These are phyloP conservation scores for Protea cynaroides DNA, from an alignment of 164 flowering plant genomes.

Conservation along the genomic window DNA sequence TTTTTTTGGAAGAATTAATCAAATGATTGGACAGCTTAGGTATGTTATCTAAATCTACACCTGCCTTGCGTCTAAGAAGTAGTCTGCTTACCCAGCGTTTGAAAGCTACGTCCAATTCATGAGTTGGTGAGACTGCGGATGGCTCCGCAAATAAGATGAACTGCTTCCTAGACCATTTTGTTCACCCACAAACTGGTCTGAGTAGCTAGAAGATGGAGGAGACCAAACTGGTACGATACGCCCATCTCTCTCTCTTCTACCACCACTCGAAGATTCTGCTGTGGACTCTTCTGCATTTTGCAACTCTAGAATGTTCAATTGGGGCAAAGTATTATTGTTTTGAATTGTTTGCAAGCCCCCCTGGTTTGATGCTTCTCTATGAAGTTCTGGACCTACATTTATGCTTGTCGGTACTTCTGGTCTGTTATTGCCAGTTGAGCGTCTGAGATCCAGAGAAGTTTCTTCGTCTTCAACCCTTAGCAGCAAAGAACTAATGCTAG, in stretches of 20 bases:
- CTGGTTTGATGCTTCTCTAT: slow-evolving; percentile 27
- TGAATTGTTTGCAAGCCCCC: slow-evolving; percentile 22
- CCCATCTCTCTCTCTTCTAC: slow-evolving; percentile 77
- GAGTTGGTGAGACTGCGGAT: slow-evolving; percentile 71
- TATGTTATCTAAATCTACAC: neutral
- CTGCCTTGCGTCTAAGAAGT: neutral
- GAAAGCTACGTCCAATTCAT: slow-evolving; percentile 74
- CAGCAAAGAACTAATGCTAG: slow-evolving; percentile 72
- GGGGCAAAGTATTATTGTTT: slow-evolving; percentile 23
- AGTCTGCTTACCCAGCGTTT: slow-evolving; percentile 72
- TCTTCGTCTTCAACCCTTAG: slow-evolving; percentile 58
- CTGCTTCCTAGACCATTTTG: slow-evolving; percentile 55
- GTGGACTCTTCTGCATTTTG: slow-evolving; percentile 54
- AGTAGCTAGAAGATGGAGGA: slow-evolving; percentile 57
- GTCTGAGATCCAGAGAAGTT: slow-evolving; percentile 36
- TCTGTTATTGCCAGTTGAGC: slow-evolving; percentile 36
- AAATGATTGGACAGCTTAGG: neutral
- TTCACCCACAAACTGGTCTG: slow-evolving; percentile 64
- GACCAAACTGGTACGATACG: slow-evolving; percentile 96
- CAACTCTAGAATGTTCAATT: slow-evolving; percentile 24
- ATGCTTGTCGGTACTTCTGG: slow-evolving; percentile 70
- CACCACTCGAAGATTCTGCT: slow-evolving; percentile 69
- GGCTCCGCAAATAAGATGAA: slow-evolving; percentile 76
- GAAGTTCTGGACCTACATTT: slow-evolving; percentile 29
- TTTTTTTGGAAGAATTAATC: neutral